Conservation (phyloP, 768 basidiomycete genomes). For the Lenzites betulinus region DNA sequence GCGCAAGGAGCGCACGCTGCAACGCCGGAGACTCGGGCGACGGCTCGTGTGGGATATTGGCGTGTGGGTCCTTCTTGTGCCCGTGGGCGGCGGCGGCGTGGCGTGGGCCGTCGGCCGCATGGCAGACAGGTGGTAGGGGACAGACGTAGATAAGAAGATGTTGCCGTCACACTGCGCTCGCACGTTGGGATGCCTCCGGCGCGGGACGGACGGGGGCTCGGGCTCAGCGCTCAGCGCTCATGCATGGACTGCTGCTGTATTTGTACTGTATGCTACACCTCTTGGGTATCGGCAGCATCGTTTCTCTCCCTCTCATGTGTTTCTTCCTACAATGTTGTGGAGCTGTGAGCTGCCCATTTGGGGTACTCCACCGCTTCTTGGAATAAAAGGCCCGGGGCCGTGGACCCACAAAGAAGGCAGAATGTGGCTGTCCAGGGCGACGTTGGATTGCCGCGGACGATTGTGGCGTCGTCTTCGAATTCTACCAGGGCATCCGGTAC, state of each 20-base stretch:
- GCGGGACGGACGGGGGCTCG: constrained; percentile 4
- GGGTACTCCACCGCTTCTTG: too few species aligned
- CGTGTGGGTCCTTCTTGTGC: constrained; percentile 72
- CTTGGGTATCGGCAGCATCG: neutral
- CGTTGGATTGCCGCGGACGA: too few species aligned
- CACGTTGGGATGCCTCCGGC: neutral
- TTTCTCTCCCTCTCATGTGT: neutral
- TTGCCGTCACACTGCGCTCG: neutral
- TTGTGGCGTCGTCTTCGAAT: constrained; percentile 8
- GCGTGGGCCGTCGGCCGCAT: constrained; percentile 60
- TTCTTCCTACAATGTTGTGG: too few species aligned
- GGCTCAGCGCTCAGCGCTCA: too few species aligned
- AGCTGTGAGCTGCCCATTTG: too few species aligned
- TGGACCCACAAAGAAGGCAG: neutral
- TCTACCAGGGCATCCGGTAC: too few species aligned
- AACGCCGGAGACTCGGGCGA: constrained; percentile 68
- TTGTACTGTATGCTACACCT: constrained; percentile 6
- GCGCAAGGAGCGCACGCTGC: constrained; percentile 83
- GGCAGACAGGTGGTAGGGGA: constrained; percentile 51
- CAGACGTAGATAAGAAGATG: neutral
- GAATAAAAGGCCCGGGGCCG: neutral
- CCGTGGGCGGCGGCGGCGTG: constrained; percentile 55
- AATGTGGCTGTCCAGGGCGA: constrained; percentile 9
- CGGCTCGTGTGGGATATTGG: constrained; percentile 84
- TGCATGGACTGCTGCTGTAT: constrained; percentile 1